Base-by-base conservation (phyloP, 2,329 filamentous ascomycete genomes). In the Penicillium oxalicum region DNA sequence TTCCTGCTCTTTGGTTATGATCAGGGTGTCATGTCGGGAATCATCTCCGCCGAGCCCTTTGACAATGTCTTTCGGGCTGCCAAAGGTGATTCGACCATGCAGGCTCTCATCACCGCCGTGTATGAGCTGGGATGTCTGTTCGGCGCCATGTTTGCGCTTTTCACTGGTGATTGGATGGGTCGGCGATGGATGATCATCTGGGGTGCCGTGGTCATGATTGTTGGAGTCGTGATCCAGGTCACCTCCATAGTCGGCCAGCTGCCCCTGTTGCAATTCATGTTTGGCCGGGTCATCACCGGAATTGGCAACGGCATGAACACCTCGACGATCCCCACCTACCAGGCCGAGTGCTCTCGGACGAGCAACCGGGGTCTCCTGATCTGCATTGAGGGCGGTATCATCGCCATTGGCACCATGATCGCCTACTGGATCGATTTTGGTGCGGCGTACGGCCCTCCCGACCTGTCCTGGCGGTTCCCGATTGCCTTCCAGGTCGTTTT, bases 311-410 rank as follows among this genome's bases (percentile, higher is more conserved):
- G 77, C 18, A 77, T 80, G 66, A 79, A 79, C 62, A 79, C 76
- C 3, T 73, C 72, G 0, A 78, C 76, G 0, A 77, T 78, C 29
- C 77, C 76, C 2, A 77, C 74, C 5, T 79, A 77, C 56, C 76
- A 78, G 64, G 74, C 75, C 5, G 76, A 79, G 56, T 78, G 75
- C 59, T 75, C 75, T 4, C 72, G 69, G 48, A 75, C 79, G 0
- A 76, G 74, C 56, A 82, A 81, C 63, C 75, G 80, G 54, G 81
- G 81, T 54, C 73, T 81, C 32, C 65, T 83, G 46, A 82, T 83
- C 56, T 82, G 79, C 62, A 80, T 82, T 41, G 79, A 75, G 60
- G 77, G 74, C 57, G 77, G 76, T 60, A 66, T 71, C 29, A 75
- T 78, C 39, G 75, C 75, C 7, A 74, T 77, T 44, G 76, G 76